Evolutionary conservation across 805 yeast genomes (phyloP), one percentile per base, ranked within the genome.

Genomic region (Myxozyma geophila): DNA sequence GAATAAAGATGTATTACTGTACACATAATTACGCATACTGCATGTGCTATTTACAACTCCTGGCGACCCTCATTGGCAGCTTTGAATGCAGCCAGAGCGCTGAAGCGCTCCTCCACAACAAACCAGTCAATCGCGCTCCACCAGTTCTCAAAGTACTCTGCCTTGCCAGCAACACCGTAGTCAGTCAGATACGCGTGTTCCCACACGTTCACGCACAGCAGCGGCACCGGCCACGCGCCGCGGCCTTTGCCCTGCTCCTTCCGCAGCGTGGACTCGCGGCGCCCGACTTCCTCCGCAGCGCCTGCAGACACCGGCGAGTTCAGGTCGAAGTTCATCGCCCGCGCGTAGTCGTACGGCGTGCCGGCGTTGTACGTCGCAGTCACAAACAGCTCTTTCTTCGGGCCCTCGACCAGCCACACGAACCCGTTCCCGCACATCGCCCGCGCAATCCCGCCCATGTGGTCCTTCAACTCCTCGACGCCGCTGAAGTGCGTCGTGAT

Each of bases 331-430:
- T 82, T 74, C 78, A 90, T 96, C 73, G 87, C 85, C 44, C 80
- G 73, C 44, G 73, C 72, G 81, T 80, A 74, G 54, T 87, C 83
- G 70, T 86, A 87, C 37, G 97, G 96, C 7, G 90, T 82, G 5
- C 98, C 98, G 6, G 92, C 86, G 73, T 90, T 91, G 77, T 91
- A 91, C n/a, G 97, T 88, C 76, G 91, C 89, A 61, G 90, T 77
- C 8, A 95, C 79, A 57, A 85, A 86, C 70, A 95, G 80, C 39
- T 81, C 60, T 68, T 78, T 77, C 58, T 68, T 67, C 9, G 74
- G 74, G 74, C 80, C 76, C 62, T 93, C 96, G 23, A 92, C 87
- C 19, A 95, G 79, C 95, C 98, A 95, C 10, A 92, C 89, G 76
- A 82, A 86, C 2, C 99, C 99, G 75, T 90, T 93, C 56, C 98